Conservation (phyloP, 768 basidiomycete species). For the Tulasnella sp. region DNA sequence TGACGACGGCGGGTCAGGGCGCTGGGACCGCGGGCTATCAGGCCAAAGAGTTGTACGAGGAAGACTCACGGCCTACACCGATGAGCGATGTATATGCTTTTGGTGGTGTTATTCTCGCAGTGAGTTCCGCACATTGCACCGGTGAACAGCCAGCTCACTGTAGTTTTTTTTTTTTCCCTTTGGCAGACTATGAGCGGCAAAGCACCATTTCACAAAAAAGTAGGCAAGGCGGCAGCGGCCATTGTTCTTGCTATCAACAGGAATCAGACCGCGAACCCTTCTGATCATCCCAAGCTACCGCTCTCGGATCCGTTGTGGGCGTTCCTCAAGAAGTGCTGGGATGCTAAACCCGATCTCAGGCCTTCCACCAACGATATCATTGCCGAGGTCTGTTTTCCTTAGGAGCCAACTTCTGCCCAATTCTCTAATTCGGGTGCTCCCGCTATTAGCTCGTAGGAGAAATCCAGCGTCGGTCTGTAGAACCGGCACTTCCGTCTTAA, state of each 20-base stretch:
- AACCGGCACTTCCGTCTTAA: background rate
- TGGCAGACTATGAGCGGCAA: conserved; percentile 13
- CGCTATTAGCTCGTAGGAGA: background rate
- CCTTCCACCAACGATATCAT: background rate
- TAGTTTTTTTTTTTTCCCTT: no score
- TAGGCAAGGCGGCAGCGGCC: background rate
- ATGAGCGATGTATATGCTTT: conserved; percentile 27
- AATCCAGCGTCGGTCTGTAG: background rate
- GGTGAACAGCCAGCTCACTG: background rate
- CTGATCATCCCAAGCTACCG: background rate
- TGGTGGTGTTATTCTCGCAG: conserved; percentile 8
- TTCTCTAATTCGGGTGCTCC: background rate
- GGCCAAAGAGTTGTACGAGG: background rate
- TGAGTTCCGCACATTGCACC: background rate
- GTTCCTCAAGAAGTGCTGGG: conserved; percentile 16
- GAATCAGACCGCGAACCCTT: background rate
- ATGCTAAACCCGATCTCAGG: background rate
- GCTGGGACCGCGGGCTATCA: background rate
- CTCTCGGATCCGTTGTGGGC: conserved; percentile 1
- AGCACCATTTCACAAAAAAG: background rate
- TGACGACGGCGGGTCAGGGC: background rate
- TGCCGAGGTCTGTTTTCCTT: background rate
- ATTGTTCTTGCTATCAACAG: background rate
- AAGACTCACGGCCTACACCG: background rate
- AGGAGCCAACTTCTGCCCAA: no score